Conservation (phyloP, 208 protist species). For the Trypanosoma theileri region DNA sequence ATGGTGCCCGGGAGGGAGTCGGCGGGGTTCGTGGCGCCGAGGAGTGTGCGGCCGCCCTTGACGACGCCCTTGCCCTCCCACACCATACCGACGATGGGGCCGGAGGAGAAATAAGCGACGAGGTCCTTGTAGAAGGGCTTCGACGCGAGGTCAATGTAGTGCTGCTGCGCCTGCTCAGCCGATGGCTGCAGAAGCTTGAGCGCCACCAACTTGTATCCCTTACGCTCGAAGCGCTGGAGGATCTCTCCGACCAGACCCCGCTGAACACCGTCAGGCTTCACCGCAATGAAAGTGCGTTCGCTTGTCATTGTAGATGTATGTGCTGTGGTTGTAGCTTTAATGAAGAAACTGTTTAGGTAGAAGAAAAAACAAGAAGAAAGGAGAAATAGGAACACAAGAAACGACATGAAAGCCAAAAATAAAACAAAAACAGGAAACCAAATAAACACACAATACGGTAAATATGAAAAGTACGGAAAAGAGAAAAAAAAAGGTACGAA, state of each 20-base stretch:
- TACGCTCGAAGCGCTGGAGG: conserved; percentile 94
- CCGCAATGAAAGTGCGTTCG: conserved; percentile 95
- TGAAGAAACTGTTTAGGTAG: not conserved
- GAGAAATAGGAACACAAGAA: conserved; percentile 13
- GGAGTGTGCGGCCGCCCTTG: conserved; percentile 90
- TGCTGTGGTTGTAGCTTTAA: no score
- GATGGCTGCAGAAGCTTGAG: conserved; percentile 92
- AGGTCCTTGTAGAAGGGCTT: conserved; percentile 95
- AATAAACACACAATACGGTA: not conserved
- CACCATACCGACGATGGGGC: conserved; percentile 97
- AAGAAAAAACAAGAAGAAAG: conserved; percentile 12
- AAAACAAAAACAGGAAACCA: conserved; percentile 15
- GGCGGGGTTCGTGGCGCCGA: conserved; percentile 96
- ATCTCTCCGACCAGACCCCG: conserved; percentile 93
- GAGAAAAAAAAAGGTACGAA: no score
- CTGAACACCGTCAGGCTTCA: conserved; percentile 96
- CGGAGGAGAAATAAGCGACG: conserved; percentile 94
- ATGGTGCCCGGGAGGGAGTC: conserved; percentile 95
- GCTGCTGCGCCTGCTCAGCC: conserved; percentile 77
- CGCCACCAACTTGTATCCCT: conserved; percentile 95
- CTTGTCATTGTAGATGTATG: conserved; percentile 39
- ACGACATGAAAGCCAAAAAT: conserved; percentile 18
- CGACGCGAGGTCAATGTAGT: conserved; percentile 88
- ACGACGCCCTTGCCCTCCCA: conserved; percentile 97
- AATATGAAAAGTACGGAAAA: no score